A percentile compares a stretch with the other conserved stretches of the same genome.
Conservation (phyloP, 768 basidiomycete genomes). For the Rhizopogon vinicolor region DNA sequence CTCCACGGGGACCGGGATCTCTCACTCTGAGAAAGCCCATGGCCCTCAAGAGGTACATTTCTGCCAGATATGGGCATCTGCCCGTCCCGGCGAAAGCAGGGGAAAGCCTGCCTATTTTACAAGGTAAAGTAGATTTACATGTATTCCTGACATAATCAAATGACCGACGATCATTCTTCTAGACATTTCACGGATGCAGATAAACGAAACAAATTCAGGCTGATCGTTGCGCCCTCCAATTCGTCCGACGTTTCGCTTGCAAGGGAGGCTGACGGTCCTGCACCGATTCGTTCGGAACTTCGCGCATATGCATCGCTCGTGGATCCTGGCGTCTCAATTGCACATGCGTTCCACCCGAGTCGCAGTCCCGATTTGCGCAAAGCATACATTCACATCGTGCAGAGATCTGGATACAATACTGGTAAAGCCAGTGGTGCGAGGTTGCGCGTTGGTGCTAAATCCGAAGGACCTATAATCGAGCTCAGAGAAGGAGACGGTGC, state of each 20-base stretch:
- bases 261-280: constrained; percentile 72
- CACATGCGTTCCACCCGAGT: constrained; percentile 39
- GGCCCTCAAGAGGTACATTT: constrained; percentile 49
- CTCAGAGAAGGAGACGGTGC: constrained; percentile 87
- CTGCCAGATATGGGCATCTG: constrained; percentile 68
- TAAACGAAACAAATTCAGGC: constrained; percentile 69
- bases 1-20: constrained; percentile 87
- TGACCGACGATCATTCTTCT: neutral
- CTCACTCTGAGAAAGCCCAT: constrained; percentile 68
- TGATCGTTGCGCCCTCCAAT: constrained; percentile 72
- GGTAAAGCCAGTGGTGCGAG: constrained; percentile 50
- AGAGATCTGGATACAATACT: constrained; percentile 77
- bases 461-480: constrained; percentile 39
- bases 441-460: constrained; percentile 45
- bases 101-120: constrained; percentile 77
- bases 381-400: constrained; percentile 83
- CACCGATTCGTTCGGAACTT: constrained; percentile 71
- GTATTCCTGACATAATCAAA: neutral
- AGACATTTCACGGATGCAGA: constrained; percentile 77
- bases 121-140: constrained; percentile 33
- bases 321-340: constrained; percentile 47
- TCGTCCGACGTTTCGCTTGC: constrained; percentile 51
- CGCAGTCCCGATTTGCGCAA: constrained; percentile 38
- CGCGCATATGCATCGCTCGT: constrained; percentile 75
- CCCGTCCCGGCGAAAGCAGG: constrained; percentile 25